Conservation (phyloP, 352 stramenopile genomes). For the Salisapilia sapeloensis region DNA sequence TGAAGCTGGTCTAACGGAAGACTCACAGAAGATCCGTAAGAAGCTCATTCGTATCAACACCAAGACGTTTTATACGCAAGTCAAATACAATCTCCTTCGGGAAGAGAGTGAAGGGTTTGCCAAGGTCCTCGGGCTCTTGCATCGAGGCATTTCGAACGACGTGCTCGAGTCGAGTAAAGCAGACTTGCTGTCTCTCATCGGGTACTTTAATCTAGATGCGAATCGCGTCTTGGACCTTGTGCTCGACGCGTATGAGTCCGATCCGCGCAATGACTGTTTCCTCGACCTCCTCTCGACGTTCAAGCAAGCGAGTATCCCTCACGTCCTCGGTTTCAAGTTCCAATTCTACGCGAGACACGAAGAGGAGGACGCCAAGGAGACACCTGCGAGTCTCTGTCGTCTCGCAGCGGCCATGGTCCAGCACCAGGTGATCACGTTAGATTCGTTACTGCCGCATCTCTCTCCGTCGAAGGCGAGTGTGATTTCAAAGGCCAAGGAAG, state of each 20-base stretch:
- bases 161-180: slow-evolving; percentile 52
- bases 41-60: slow-evolving; percentile 78
- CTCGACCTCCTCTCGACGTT: slow-evolving; percentile 50
- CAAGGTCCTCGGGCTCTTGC: slow-evolving; percentile 80
- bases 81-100: slow-evolving; percentile 93
- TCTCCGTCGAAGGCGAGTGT: slow-evolving; percentile 47
- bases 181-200: slow-evolving; percentile 61
- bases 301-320: slow-evolving; percentile 61
- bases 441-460: slow-evolving; percentile 65
- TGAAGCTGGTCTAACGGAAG: slow-evolving; percentile 26
- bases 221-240: slow-evolving; percentile 90
- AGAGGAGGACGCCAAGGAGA: slow-evolving; percentile 15
- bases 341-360: slow-evolving; percentile 64
- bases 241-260: slow-evolving; percentile 86
- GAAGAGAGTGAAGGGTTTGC: slow-evolving; percentile 95
- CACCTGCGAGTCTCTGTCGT: slow-evolving; percentile 61
- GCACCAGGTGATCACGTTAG: slow-evolving; percentile 59
- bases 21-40: slow-evolving; percentile 34
- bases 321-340: slow-evolving; percentile 90
- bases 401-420: slow-evolving; percentile 77
- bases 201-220: slow-evolving; percentile 92
- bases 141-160: slow-evolving; percentile 41
- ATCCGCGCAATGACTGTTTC: slow-evolving; percentile 66
- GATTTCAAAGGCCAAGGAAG: slow-evolving; percentile 16
- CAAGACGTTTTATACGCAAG: slow-evolving; percentile 87